Base-by-base conservation (phyloP, 2,329 filamentous ascomycete genomes). In the Pseudogymnoascus sp. region DNA sequence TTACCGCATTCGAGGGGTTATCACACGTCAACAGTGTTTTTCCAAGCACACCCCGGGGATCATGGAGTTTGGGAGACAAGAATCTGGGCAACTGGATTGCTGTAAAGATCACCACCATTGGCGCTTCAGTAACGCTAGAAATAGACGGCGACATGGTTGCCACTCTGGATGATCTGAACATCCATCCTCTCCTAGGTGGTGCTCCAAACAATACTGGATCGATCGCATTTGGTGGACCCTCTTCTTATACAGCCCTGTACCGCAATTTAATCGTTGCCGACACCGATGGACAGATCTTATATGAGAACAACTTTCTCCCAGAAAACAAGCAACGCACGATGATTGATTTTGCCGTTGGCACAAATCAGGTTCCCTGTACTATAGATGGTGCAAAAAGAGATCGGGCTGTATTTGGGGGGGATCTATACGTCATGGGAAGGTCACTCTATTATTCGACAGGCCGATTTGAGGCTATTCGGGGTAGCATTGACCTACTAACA, bases 151-250 rank as follows among this genome's bases (percentile, higher is more conserved):
- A 45, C 11, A 43, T 64, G 13, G 37, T 68, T 25, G 67, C 63
- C 19, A 41, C 16, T 3, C 14, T 68, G 5, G 28, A 31, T 13
- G 63, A 60, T 4, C 60, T 69, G 31, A 61, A 67, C 13, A 60
- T 67, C 28, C 62, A 66, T 48, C 68, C 68, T n/a, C 63, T 69
- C 11, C 63, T 68, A 10, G 68, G 68, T 11, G 68, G 67, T 4
- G 66, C 64, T 37, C 62, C n/a, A 2, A 68, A 69, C 19, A 70
- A 70, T 37, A 67, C 65, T 21, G 69, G 69, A 7, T 70, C 68
- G 13, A 54, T 70, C 4, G 64, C 69, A 43, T 69, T 69, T 54
- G 67, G 69, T n/a, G 67, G 68, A 6, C 69, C 68, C 5, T 61
- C 63, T 31, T 54, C 60, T 2, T 69, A 67, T 34, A 51, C 60